These are phyloP conservation scores for Phanerochaete sordida DNA, from an alignment of 768 basidiomycete species.

Conservation along the genomic window DNA sequence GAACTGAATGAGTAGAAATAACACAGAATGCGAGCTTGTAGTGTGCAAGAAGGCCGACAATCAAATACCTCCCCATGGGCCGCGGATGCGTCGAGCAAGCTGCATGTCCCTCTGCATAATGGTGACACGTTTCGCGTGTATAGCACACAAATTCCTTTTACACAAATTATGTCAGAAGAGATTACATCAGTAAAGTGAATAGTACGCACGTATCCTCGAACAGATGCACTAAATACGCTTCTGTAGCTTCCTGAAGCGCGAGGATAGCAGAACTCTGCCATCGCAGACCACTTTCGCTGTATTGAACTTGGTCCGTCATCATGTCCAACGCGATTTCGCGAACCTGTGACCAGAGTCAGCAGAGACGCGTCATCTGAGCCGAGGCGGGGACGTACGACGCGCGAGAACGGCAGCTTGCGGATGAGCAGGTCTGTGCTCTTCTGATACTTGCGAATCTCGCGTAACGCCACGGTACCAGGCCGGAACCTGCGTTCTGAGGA, in stretches of 20 bases:
- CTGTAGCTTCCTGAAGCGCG: conserved; percentile 95
- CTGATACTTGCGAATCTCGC: conserved; percentile 94
- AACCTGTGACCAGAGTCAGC: conserved; percentile 52
- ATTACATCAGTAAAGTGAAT: no score
- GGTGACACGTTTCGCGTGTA: conserved; percentile 97
- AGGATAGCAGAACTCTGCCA: conserved; percentile 96
- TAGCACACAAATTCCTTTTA: conserved; percentile 86
- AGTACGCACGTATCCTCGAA: conserved; percentile 95
- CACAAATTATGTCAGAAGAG: no score
- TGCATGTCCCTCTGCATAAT: conserved; percentile 98
- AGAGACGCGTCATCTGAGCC: background rate
- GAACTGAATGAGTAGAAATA: background rate
- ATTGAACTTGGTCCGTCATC: conserved; percentile 71
- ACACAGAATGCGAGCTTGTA: background rate
- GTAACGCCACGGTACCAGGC: conserved; percentile 86
- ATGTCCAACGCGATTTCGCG: conserved; percentile 93
- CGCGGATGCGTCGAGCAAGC: conserved; percentile 91
- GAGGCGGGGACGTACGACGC: conserved; percentile 59
- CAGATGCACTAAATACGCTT: conserved; percentile 90
- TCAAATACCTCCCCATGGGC: conserved; percentile 75
- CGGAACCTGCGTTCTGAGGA: conserved; percentile 60
- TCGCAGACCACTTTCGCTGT: conserved; percentile 60
- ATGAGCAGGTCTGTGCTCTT: conserved; percentile 88
- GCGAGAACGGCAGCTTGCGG: conserved; percentile 87
- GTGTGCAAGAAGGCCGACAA: conserved; percentile 19